Base-by-base conservation (phyloP, 2,329 filamentous ascomycete genomes). In the Colletotrichum sansevieriae region DNA sequence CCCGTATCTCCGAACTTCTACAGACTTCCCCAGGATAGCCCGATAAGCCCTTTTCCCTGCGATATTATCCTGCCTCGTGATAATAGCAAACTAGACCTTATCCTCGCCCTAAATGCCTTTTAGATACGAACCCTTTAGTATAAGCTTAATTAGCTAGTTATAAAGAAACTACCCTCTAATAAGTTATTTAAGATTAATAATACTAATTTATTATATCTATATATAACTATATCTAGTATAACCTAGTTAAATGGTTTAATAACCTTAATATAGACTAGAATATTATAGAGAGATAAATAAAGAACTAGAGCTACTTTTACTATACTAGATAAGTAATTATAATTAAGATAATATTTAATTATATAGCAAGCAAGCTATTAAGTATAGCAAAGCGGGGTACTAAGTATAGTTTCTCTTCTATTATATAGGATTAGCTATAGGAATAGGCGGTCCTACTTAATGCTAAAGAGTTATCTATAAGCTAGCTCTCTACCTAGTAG, bases 181-280 rank as follows among this genome's bases (percentile, higher is more conserved):
- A 72, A 71, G 52, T 63, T 37, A 37, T 70, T 62, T 59, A 56
- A 66, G 56, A 44, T 61, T 35, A 73, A 74, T 59, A 62, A 70
- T 59, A 75, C 72, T 18, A 72, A 69, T 62, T 73, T 47, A 57
- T 68, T 25, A 58, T 74, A 41, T 73, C 72, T 51, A 71, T 74
- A 71, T 76, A 60, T 71, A 73, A 68, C 70, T 73, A 41, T 71
- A 46, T 68, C 73, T 72, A 77, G 60, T 72, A 73, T 71, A 58
- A 74, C 69, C 57, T 78, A 61, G 68, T 71, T 55, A 52, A 79
- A 69, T 33, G 74, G 70, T 65, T 77, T 70, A 63, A 78, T 55
- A 73, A 79, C 66, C 47, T 71, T 54, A 47, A 72, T 46, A 67
- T 74, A 61, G 71, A 61, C 72, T 77, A 47, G 78, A 71, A 2